Base-by-base conservation (phyloP, 352 stramenopile species). In the Phytophthora cactorum region DNA sequence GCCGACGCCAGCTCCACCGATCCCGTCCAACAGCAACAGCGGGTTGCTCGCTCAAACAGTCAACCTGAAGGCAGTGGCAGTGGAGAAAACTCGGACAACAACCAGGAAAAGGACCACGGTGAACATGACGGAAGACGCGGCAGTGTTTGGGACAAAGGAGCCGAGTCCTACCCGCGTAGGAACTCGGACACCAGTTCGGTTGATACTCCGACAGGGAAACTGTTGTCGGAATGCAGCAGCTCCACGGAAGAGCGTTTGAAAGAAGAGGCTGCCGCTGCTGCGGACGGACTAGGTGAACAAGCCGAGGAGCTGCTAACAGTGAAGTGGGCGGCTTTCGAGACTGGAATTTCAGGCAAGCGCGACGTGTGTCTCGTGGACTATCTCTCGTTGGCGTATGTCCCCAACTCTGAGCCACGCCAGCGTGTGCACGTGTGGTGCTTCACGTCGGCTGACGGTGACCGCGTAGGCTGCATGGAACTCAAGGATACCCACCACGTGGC, bases 331-430 rank as follows among this genome's bases (percentile, higher is more conserved):
- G 86, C 83, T 46, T 79, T 92, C 51, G 84, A 94, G 52, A 85
- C 81, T 4, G 79, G 77, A 9, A 44, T 84, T 27, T 75, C 75
- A 25, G 80, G 79, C 34, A 86, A 87, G 47, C 77, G 82, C 17
- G 86, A 94, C 49, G 49, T 94, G 15, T 92, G 84, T 66, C 65
- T 94, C 41, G 66, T 94, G 29, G 86, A 94, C 74, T 91, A 91
- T 50, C 56, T 89, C 8, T 90, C 81, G 7, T 77, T 86, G 46
- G 82, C 84, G n/a, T 80, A 74, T 36, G 66, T 93, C 12, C 83
- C 83, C 0, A 83, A 88, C 68, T 82, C 81, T 25, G 77, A 89
- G 9, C 74, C 78, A 52, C 59, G 84, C 6, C 71, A 89, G 57
- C 68, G 71, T 25, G 75, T 92, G 17, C 78, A 91, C 59, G 61